Evolutionary conservation across 495 filamentous ascomycete genomes (phyloP).

Genomic region (Daldinia childiae): DNA sequence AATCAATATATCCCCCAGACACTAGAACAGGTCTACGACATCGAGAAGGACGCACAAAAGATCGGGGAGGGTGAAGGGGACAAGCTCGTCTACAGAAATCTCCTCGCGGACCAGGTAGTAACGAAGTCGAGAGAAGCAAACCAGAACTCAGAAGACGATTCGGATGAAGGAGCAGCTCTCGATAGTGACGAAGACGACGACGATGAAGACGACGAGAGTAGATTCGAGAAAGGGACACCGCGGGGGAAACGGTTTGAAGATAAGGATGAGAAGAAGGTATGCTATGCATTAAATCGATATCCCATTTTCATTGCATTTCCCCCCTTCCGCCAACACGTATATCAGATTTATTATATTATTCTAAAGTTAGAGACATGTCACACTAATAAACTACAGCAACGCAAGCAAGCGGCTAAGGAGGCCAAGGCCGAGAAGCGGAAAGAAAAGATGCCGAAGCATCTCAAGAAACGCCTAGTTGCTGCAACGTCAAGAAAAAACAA

Average conservation of each 20-base stretch:
- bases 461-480: conserved; percentile 82
- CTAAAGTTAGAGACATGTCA: not conserved
- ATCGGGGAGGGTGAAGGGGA: conserved; percentile 75
- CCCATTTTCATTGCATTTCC: not conserved
- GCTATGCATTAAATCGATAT: conserved; percentile 1
- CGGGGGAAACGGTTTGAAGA: conserved; percentile 91
- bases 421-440: conserved; percentile 91
- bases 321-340: not conserved
- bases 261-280: conserved; percentile 83
- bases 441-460: conserved; percentile 93
- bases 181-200: conserved; percentile 55
- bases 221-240: conserved; percentile 72
- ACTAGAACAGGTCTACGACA: conserved; percentile 92
- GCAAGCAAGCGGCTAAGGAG: conserved; percentile 92
- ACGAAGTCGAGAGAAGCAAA: conserved; percentile 46
- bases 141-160: conserved; percentile 49
- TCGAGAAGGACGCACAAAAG: conserved; percentile 86
- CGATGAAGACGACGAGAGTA: conserved; percentile 58
- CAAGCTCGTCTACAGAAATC: conserved; percentile 79
- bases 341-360: too few species aligned
- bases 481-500: conserved; percentile 52
- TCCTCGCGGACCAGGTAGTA: conserved; percentile 76
- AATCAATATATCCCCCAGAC: conserved; percentile 96
- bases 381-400: conserved; percentile 60
- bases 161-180: conserved; percentile 53